Percentiles rank a stretch among this genome's conserved stretches.
Evolutionary conservation across 768 basidiomycete genomes (phyloP).

Genomic region (Amanita polypyramis): DNA sequence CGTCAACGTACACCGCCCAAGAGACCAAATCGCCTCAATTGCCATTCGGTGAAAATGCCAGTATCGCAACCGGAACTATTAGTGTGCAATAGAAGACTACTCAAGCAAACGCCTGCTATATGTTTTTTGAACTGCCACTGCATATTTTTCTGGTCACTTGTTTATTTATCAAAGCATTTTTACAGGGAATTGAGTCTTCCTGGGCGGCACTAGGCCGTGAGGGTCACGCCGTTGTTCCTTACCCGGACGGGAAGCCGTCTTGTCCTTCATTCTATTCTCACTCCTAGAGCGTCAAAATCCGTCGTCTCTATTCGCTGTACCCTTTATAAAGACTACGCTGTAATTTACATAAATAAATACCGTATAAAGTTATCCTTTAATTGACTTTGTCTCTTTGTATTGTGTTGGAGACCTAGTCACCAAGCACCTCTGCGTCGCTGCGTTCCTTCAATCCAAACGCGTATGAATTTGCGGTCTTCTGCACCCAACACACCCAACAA

Average conservation of each 20-base stretch:
- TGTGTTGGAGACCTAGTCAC: not conserved
- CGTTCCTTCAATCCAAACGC: constrained; percentile 6
- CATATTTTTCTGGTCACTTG: constrained; percentile 22
- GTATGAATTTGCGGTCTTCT: constrained; percentile 14
- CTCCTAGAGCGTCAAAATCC: not conserved
- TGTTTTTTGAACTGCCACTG: constrained; percentile 8
- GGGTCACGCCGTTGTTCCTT: constrained; percentile 1
- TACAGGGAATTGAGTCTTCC: constrained; percentile 20
- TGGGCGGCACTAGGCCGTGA: not conserved
- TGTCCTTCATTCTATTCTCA: not conserved
- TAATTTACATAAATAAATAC: constrained; percentile 7
- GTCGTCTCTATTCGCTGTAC: constrained; percentile 1
- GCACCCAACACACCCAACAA: constrained; percentile 15
- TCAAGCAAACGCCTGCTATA: not conserved
- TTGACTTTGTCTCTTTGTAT: not conserved
- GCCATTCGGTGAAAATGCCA: constrained; percentile 50
- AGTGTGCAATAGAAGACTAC: constrained; percentile 25
- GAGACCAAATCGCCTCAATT: constrained; percentile 51
- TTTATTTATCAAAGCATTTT: constrained; percentile 35
- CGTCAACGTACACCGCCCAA: constrained; percentile 23
- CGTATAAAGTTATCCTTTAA: constrained; percentile 2
- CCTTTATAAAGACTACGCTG: constrained; percentile 5
- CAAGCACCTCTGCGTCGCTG: not conserved
- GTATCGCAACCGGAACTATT: constrained; percentile 36
- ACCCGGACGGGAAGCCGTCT: not conserved